A percentile compares a stretch with the other conserved stretches of the same genome.
These are phyloP conservation scores for Papiliotrema laurentii DNA, from an alignment of 1,284 basidiomycete species.

Conservation along the genomic window DNA sequence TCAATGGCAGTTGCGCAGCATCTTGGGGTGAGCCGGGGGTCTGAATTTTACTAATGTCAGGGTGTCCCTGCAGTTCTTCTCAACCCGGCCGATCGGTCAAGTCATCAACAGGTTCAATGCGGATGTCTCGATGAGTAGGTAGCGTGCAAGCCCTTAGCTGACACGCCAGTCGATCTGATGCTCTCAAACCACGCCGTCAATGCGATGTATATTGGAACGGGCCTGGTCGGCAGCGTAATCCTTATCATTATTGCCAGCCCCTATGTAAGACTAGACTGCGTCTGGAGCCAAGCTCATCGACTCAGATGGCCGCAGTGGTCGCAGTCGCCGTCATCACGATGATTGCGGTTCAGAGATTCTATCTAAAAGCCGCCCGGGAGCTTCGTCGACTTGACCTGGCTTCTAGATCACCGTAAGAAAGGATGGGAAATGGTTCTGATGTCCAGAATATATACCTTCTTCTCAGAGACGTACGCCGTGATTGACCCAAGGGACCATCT, in stretches of 20 bases:
- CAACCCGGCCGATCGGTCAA: conserved; percentile 8
- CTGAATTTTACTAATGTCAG: not conserved
- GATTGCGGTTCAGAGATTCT: conserved; percentile 17
- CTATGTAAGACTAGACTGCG: conserved; percentile 7
- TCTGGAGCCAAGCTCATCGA: not conserved
- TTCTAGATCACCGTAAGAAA: conserved; percentile 14
- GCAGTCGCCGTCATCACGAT: conserved; percentile 5
- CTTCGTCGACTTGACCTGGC: conserved; percentile 18
- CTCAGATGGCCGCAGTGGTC: conserved; percentile 16
- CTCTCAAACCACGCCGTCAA: conserved; percentile 17
- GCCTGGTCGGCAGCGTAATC: conserved; percentile 8
- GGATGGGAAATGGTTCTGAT: not conserved
- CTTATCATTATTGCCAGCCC: conserved; percentile 14
- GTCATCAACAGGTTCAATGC: conserved; percentile 22
- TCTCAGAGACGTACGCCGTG: conserved; percentile 16
- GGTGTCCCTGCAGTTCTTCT: conserved; percentile 10
- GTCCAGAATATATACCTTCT: conserved; percentile 15
- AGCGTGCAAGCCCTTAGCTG: not conserved
- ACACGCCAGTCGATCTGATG: conserved; percentile 11
- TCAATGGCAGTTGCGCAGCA: conserved; percentile 11
- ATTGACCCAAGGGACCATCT: not conserved
- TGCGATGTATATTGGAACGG: conserved; percentile 7
- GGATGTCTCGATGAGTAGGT: conserved; percentile 17
- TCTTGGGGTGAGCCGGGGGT: conserved; percentile 8
- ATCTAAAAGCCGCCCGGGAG: conserved; percentile 16